Evolutionary conservation across 1,284 basidiomycete species (phyloP), one percentile per base, ranked within the genome.

Genomic region (Rhodotorula sp.): DNA sequence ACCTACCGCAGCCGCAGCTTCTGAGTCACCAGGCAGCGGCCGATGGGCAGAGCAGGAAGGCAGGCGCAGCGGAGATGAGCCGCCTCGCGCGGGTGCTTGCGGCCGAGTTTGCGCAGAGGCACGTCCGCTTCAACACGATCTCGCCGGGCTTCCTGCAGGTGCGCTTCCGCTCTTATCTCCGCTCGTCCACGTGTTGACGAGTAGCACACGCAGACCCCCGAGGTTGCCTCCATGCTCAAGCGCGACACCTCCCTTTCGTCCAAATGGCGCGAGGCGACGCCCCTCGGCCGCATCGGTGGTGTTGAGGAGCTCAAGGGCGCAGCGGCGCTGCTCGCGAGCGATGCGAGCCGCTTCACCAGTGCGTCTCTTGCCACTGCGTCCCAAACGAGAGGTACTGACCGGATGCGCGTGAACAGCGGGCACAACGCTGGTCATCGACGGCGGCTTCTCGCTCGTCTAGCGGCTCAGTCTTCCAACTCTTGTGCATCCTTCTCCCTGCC

Each of bases 261-360:
- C 82, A 91, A 89, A 61, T 97, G 95, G 95, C 89, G 94, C 80
- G 87, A 86, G 77, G 81, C 93, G 79, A 97, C 94, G 9, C 94
- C 94, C 0, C 92, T 96, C 90, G 82, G 81, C 56, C 80, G 82
- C 34, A 72, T 83, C 70, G 83, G 82, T 39, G 81, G 82, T 59
- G 83, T 83, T 19, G 83, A 84, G 56, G 85, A 85, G 71, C 80
- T 86, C 68, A 78, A 88, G 91, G 68, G 91, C 34, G 92, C 92
- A 50, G 85, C 92, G 74, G 89, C 94, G 61, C 94, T 89, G 82
- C 85, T 95, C 27, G 88, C 89, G 25, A 91, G 89, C 78, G 92
- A 94, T 80, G 91, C 91, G n/a, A 91, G 90, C 56, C 87, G 85
- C 64, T 94, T 92, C 81, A 88, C 92, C 84, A 95, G 92, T 3